phyloP scores from a whole-genome alignment of 1,284 basidiomycete genomes.

The Cystobasidiaceae sp. region DNA sequence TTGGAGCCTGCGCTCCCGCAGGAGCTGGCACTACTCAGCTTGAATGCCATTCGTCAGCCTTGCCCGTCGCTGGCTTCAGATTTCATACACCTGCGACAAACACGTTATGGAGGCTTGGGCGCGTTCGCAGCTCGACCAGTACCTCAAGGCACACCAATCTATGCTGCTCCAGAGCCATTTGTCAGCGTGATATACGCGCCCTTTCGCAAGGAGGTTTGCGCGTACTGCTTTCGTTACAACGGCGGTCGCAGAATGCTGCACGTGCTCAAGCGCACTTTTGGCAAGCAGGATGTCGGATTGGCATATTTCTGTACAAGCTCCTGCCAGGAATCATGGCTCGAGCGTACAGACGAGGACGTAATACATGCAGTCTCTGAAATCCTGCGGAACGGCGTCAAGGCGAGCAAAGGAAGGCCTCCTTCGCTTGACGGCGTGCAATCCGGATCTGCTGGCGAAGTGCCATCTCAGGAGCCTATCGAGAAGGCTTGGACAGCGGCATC shows the following conservation, averaged over 20 bases:
- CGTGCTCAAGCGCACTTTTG: not conserved
- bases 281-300: slow-evolving; percentile 13
- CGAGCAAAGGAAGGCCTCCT: no score
- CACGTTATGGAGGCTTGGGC: slow-evolving; percentile 11
- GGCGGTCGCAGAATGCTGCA: slow-evolving; percentile 35
- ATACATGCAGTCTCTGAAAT: slow-evolving; percentile 14
- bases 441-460: no score
- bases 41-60: not conserved
- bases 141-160: not conserved
- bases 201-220: slow-evolving; percentile 39
- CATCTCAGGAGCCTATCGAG: not conserved
- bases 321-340: slow-evolving; percentile 2
- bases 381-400: no score
- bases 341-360: not conserved
- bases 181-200: slow-evolving; percentile 35
- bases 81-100: not conserved
- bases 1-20: not conserved
- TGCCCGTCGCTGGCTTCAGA: slow-evolving; percentile 4
- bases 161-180: slow-evolving; percentile 46
- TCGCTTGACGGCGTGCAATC: no score
- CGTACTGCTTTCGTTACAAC: slow-evolving; percentile 39
- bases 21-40: slow-evolving; percentile 7
- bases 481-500: not conserved
- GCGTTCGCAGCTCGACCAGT: slow-evolving; percentile 3
- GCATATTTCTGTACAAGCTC: slow-evolving; percentile 11